A percentile compares a stretch with the other conserved stretches of the same genome.
Evolutionary conservation across 495 filamentous ascomycete species (phyloP).

Genomic region (Massariosphaeria phaeospora): DNA sequence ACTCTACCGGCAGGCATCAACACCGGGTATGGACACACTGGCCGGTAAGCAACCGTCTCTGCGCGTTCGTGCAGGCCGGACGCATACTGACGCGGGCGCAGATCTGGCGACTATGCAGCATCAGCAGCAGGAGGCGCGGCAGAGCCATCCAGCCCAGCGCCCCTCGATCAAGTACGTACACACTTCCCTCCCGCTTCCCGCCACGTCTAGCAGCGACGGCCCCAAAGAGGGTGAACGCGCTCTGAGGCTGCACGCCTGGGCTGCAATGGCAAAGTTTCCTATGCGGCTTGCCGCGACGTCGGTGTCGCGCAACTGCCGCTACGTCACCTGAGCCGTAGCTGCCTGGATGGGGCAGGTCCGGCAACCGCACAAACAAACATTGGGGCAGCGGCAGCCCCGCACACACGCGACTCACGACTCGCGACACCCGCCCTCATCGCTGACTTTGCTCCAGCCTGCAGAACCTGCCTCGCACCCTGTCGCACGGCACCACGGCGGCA

Average conservation of each 20-base stretch:
- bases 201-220: too few species aligned
- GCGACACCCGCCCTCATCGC: background rate
- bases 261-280: too few species aligned
- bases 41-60: conserved; percentile 45
- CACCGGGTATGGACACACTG: conserved; percentile 60
- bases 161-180: conserved; percentile 26
- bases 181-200: too few species aligned
- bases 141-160: conserved; percentile 45
- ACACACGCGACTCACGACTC: background rate
- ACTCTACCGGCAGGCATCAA: conserved; percentile 47
- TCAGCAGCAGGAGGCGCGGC: conserved; percentile 51
- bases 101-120: conserved; percentile 65
- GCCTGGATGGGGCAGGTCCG: background rate
- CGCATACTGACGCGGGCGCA: too few species aligned
- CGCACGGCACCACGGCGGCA: conserved; percentile 53
- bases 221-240: too few species aligned
- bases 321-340: background rate
- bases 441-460: conserved; percentile 47
- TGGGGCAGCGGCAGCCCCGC: background rate
- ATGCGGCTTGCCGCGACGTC: too few species aligned
- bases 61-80: background rate
- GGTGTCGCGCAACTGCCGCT: too few species aligned
- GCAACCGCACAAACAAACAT: background rate
- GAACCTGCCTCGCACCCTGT: conserved; percentile 49
- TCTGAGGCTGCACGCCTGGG: too few species aligned